These are phyloP conservation scores for Rhizopogon vesiculosus DNA, from an alignment of 768 basidiomycete species.

Conservation along the genomic window DNA sequence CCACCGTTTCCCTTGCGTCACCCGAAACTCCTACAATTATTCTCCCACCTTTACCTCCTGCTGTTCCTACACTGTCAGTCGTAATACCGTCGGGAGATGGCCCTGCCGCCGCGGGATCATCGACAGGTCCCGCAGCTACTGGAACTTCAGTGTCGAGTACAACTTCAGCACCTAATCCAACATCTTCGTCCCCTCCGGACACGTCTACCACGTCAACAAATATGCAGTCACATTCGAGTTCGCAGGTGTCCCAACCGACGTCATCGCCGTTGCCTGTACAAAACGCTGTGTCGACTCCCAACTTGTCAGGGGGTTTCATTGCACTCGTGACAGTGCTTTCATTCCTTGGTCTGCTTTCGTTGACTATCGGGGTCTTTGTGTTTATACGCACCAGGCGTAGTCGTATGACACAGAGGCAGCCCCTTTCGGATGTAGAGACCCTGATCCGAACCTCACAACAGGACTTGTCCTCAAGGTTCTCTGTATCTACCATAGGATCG, in stretches of 20 bases:
- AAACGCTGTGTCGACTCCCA: slow-evolving; percentile 1
- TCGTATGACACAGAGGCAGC: neutral
- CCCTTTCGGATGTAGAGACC: neutral
- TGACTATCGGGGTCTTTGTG: slow-evolving; percentile 10
- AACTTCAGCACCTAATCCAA: neutral
- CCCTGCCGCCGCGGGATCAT: too few relatives aligned
- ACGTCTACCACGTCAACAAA: neutral
- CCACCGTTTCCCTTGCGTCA: neutral
- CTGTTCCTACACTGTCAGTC: neutral
- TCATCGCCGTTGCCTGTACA: neutral
- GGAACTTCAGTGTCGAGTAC: neutral
- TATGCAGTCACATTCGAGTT: neutral
- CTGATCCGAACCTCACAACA: neutral
- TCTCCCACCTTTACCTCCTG: neutral
- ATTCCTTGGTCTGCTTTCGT: slow-evolving; percentile 11
- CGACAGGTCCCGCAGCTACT: too few relatives aligned
- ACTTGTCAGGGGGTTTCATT: slow-evolving; percentile 8
- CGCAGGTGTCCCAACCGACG: neutral
- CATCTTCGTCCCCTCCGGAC: neutral
- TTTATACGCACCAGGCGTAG: slow-evolving; percentile 10
- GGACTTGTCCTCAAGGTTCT: neutral
- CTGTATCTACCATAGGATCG: neutral
- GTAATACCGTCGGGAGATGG: neutral
- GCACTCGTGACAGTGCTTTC: slow-evolving; percentile 12
- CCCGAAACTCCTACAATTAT: neutral